phyloP scores from a whole-genome alignment of 305 asterid species.

The Withania somnifera region DNA sequence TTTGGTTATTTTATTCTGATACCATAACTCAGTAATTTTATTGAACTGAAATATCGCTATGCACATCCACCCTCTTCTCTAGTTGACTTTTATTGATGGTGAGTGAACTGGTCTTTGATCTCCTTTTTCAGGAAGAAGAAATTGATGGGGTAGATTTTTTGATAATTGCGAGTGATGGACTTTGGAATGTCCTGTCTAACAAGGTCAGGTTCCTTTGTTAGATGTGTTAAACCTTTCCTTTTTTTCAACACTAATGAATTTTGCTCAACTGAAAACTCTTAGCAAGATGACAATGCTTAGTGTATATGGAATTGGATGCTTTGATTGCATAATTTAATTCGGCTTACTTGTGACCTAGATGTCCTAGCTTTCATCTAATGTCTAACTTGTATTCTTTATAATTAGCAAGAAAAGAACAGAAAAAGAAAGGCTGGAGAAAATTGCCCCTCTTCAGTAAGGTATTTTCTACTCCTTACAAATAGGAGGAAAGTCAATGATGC shows the following conservation, averaged over 20 bases:
- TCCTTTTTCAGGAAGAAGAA: slow-evolving; percentile 27
- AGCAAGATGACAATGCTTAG: not conserved
- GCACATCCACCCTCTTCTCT: no score
- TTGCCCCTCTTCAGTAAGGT: not conserved
- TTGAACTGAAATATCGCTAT: not conserved
- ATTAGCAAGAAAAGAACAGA: not conserved
- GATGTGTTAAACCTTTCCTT: not conserved
- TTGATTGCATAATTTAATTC: not conserved
- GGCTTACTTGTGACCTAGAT: not conserved
- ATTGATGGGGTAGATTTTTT: slow-evolving; percentile 31
- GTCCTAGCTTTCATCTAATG: not conserved
- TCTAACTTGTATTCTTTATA: not conserved
- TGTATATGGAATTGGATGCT: not conserved
- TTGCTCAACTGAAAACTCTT: not conserved
- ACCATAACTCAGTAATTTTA: not conserved
- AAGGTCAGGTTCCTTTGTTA: slow-evolving; percentile 17
- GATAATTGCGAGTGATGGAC: slow-evolving; percentile 42
- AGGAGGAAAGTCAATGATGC: not conserved
- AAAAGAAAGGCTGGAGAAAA: not conserved
- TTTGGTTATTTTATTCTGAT: not conserved
- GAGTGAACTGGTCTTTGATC: not conserved
- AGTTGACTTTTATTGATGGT: not conserved
- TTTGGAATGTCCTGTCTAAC: slow-evolving; percentile 42
- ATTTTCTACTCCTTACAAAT: not conserved
- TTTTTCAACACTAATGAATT: not conserved